A percentile compares a stretch with the other conserved stretches of the same genome.
Conservation (phyloP, 2,329 filamentous ascomycete species). For the Coniochaeta sp. region DNA sequence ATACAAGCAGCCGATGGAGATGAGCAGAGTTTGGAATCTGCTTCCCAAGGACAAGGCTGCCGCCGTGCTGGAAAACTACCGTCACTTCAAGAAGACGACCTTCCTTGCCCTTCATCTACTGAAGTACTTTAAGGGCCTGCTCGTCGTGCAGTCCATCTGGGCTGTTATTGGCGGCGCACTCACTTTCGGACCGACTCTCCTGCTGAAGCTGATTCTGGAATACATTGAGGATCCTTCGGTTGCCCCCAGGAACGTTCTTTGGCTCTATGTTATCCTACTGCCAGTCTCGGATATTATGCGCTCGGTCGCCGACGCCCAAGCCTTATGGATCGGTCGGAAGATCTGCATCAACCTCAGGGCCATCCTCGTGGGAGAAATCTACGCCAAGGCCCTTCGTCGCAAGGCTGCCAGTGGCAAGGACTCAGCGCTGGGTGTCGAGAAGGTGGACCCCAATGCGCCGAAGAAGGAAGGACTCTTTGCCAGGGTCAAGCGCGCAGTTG, state of each 20-base stretch:
- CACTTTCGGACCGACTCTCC: constrained; percentile 83
- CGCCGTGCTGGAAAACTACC: constrained; percentile 71
- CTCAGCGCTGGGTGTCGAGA: constrained; percentile 57
- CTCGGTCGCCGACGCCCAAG: constrained; percentile 77
- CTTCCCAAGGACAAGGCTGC: constrained; percentile 82
- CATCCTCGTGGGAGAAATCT: constrained; percentile 95
- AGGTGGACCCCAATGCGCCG: constrained; percentile 34
- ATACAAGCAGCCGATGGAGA: constrained; percentile 75
- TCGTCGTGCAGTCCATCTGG: constrained; percentile 74
- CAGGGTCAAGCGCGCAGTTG: constrained; percentile 49
- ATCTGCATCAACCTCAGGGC: constrained; percentile 89
- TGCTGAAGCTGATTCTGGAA: constrained; percentile 85
- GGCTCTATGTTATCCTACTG: constrained; percentile 90
- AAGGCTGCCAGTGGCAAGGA: constrained; percentile 78
- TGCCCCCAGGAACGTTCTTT: constrained; percentile 79
- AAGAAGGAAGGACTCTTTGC: constrained; percentile 34
- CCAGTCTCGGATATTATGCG: constrained; percentile 77
- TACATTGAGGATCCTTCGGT: constrained; percentile 79
- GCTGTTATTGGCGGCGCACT: constrained; percentile 74
- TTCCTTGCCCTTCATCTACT: constrained; percentile 73
- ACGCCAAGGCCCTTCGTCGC: constrained; percentile 86
- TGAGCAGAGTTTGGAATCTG: constrained; percentile 88
- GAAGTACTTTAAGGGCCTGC: constrained; percentile 71
- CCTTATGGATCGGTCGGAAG: constrained; percentile 88
- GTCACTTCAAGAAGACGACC: constrained; percentile 75